Evolutionary conservation across 1,284 basidiomycete genomes (phyloP).

Genomic region (Inonotus hispidus): DNA sequence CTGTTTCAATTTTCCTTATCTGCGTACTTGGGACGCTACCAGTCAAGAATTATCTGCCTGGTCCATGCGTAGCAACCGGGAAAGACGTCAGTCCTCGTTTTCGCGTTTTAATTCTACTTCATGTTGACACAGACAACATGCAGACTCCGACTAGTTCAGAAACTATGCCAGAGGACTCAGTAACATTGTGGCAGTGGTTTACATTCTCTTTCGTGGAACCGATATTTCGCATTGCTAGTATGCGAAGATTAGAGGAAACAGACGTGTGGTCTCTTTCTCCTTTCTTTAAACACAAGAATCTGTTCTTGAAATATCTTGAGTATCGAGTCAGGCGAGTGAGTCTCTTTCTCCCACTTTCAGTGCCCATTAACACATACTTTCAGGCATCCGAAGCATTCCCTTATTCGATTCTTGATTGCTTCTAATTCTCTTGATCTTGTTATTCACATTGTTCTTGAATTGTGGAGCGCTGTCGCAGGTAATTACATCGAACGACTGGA

Average conservation of each 20-base stretch:
- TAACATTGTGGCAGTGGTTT: slow-evolving; percentile 73
- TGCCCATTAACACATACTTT: neutral
- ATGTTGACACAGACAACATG: neutral
- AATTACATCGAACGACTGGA: slow-evolving; percentile 26
- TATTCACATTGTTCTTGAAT: slow-evolving; percentile 48
- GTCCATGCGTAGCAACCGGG: slow-evolving; percentile 41
- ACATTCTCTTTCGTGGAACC: slow-evolving; percentile 74
- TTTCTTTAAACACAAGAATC: slow-evolving; percentile 63
- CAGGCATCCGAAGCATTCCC: slow-evolving; percentile 48
- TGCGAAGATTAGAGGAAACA: slow-evolving; percentile 54
- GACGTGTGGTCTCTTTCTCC: slow-evolving; percentile 73
- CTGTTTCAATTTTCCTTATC: slow-evolving; percentile 35
- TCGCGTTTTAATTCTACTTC: neutral
- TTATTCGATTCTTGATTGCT: slow-evolving; percentile 57
- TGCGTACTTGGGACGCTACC: slow-evolving; percentile 52
- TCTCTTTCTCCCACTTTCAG: neutral
- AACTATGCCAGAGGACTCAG: slow-evolving; percentile 67
- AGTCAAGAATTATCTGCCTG: slow-evolving; percentile 38
- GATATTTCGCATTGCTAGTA: slow-evolving; percentile 52
- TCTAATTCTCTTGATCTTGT: slow-evolving; percentile 74
- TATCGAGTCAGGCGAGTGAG: slow-evolving; percentile 44
- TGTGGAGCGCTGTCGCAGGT: slow-evolving; percentile 61
- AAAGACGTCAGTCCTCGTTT: slow-evolving; percentile 35
- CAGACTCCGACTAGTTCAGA: slow-evolving; percentile 45
- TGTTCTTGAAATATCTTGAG: slow-evolving; percentile 58